Evolutionary conservation across 2,329 filamentous ascomycete genomes (phyloP).

Genomic region (Lachnellula arida): DNA sequence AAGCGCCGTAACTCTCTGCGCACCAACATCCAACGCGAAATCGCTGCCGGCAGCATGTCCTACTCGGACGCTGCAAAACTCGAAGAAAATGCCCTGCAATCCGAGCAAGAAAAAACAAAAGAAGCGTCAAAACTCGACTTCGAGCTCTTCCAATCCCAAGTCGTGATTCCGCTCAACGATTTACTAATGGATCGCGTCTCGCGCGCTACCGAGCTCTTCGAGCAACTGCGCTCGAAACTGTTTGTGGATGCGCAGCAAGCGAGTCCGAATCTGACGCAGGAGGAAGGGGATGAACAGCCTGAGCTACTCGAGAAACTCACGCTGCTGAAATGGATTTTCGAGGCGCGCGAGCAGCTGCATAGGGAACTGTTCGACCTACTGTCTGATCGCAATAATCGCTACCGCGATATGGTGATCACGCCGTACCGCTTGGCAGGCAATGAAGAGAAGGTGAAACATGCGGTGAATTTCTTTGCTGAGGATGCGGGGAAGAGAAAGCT

Average conservation of each 20-base stretch:
- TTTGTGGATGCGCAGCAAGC: slow-evolving; percentile 60
- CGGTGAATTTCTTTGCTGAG: slow-evolving; percentile 74
- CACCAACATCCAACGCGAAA: slow-evolving; percentile 71
- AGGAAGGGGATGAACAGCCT: slow-evolving; percentile 91
- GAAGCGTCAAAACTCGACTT: slow-evolving; percentile 75
- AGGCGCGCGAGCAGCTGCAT: slow-evolving; percentile 83
- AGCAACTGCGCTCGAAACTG: slow-evolving; percentile 66
- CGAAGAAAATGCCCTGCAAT: slow-evolving; percentile 66
- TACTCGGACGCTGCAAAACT: slow-evolving; percentile 80
- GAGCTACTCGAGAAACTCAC: slow-evolving; percentile 93
- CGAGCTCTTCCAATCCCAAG: slow-evolving; percentile 74
- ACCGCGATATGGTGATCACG: slow-evolving; percentile 75
- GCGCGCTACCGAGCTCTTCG: slow-evolving; percentile 71
- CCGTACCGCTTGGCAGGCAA: slow-evolving; percentile 75
- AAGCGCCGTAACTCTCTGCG: slow-evolving; percentile 61
- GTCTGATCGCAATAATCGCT: slow-evolving; percentile 79
- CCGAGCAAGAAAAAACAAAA: slow-evolving; percentile 67
- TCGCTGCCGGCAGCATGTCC: slow-evolving; percentile 71
- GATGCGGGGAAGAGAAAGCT: slow-evolving; percentile 70
- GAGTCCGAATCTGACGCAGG: slow-evolving; percentile 79
- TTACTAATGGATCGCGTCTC: slow-evolving; percentile 72
- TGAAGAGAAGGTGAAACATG: slow-evolving; percentile 72
- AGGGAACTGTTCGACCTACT: slow-evolving; percentile 81
- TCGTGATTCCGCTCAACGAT: slow-evolving; percentile 79
- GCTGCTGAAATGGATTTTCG: slow-evolving; percentile 93